phyloP scores from a whole-genome alignment of 2,329 filamentous ascomycete genomes.

The Diaporthe sp. region DNA sequence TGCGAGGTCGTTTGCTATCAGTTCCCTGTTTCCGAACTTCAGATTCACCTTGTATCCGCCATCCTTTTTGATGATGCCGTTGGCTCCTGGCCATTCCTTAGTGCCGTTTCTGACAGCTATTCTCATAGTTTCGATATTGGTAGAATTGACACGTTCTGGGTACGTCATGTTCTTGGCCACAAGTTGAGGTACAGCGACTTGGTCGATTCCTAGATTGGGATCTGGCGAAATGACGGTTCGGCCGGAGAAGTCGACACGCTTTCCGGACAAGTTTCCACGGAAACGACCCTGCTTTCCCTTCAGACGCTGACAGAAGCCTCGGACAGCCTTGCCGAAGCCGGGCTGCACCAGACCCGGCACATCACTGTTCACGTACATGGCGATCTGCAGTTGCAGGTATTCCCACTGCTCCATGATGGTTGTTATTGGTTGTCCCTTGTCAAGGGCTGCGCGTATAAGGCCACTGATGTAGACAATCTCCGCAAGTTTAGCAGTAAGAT shows the following conservation, averaged over 20 bases:
- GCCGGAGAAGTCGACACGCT: constrained; percentile 98
- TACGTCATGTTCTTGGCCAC: constrained; percentile 99
- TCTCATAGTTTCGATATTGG: constrained; percentile 88
- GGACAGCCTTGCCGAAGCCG: constrained; percentile 87
- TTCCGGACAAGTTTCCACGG: constrained; percentile 95
- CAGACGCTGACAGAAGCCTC: constrained; percentile 93
- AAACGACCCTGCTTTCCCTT: constrained; percentile 99
- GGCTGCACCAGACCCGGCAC: constrained; percentile 92
- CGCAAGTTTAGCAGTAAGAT: constrained; percentile 95
- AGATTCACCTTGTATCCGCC: constrained; percentile 79
- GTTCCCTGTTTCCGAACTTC: constrained; percentile 79
- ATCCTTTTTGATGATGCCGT: constrained; percentile 79
- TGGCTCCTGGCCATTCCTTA: constrained; percentile 88
- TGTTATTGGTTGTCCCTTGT: constrained; percentile 86
- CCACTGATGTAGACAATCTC: constrained; percentile 96
- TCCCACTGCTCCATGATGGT: constrained; percentile 99
- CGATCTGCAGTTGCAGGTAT: constrained; percentile 93
- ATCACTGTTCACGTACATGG: constrained; percentile 98
- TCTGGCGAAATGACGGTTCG: constrained; percentile 98
- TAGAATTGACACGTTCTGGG: constrained; percentile 86
- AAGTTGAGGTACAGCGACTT: constrained; percentile 90
- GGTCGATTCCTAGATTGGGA: constrained; percentile 91
- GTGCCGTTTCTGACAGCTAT: constrained; percentile 82
- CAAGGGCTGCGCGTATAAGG: constrained; percentile 84
- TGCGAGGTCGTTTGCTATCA: constrained; percentile 80